Percentiles rank a stretch among this genome's conserved stretches.
These are phyloP conservation scores for Lichtheimia corymbifera DNA, from an alignment of 371 early-diverging fungal species.

Conservation along the genomic window DNA sequence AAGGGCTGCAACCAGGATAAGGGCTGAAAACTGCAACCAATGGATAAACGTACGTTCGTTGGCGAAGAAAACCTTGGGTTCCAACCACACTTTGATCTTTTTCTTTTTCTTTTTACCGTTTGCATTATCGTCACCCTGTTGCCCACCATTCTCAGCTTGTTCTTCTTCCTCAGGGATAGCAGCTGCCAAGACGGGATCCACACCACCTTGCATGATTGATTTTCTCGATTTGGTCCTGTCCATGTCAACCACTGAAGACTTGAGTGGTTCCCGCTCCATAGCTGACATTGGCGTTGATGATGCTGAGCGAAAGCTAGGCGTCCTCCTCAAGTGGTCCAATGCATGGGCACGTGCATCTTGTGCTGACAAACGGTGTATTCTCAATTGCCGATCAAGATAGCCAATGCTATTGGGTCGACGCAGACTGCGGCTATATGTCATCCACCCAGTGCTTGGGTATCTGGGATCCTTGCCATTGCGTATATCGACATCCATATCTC, in stretches of 20 bases:
- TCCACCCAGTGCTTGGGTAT: neutral
- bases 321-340: neutral
- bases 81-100: conserved; percentile 21
- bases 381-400: neutral
- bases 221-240: neutral
- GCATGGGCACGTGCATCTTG: neutral
- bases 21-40: conserved; percentile 80
- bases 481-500: conserved; percentile 44
- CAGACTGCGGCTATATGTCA: neutral
- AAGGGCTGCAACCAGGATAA: conserved; percentile 67
- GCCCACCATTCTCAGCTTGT: neutral
- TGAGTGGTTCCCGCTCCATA: too few relatives aligned
- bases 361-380: neutral
- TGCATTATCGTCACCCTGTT: conserved; percentile 9
- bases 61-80: conserved; percentile 78
- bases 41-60: conserved; percentile 91
- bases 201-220: neutral
- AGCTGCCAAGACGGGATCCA: conserved; percentile 4
- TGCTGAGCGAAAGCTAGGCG: neutral
- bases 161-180: conserved; percentile 5
- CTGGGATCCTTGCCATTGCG: conserved; percentile 23
- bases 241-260: neutral
- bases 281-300: neutral
- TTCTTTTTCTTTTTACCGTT: conserved; percentile 29
- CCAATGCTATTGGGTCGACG: conserved; percentile 1